Percentiles rank a stretch among this genome's conserved stretches.
Conservation (phyloP, 2,329 filamentous ascomycete genomes). For the Penicillium brevicompactum region DNA sequence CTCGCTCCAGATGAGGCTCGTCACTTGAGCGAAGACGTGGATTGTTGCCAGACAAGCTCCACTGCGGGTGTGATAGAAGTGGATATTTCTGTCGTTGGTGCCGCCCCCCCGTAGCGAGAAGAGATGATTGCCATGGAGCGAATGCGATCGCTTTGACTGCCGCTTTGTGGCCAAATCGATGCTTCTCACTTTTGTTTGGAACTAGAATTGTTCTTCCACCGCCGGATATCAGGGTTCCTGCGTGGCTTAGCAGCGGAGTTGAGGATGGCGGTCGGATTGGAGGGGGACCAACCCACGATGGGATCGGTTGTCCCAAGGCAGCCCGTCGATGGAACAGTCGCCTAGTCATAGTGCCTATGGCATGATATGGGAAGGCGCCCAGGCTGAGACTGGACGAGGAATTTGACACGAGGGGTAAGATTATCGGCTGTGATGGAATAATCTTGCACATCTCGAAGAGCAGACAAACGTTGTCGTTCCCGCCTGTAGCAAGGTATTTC, state of each 20-base stretch:
- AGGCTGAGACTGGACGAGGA: constrained; percentile 16
- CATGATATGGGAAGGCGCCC: constrained; percentile 24
- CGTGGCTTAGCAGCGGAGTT: constrained; percentile 25
- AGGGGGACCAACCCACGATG: constrained; percentile 28
- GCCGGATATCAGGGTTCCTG: constrained; percentile 32
- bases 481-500: constrained; percentile 77
- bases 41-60: constrained; percentile 87
- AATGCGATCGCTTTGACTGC: constrained; percentile 97
- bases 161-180: constrained; percentile 77
- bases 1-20: constrained; percentile 85
- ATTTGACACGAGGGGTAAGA: constrained; percentile 6
- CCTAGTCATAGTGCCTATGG: constrained; percentile 19
- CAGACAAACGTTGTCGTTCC: constrained; percentile 88
- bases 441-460: constrained; percentile 73
- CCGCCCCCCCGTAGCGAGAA: constrained; percentile 88
- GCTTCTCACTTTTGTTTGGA: constrained; percentile 60
- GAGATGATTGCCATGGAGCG: constrained; percentile 85
- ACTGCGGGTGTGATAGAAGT: constrained; percentile 87
- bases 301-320: constrained; percentile 28
- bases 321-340: constrained; percentile 26
- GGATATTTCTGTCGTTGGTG: constrained; percentile 91
- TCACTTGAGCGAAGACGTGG: constrained; percentile 89
- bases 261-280: constrained; percentile 18
- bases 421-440: constrained; percentile 20
- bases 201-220: constrained; percentile 51